These are phyloP conservation scores for Boletus patriciae DNA, from an alignment of 768 basidiomycete species.

Conservation along the genomic window DNA sequence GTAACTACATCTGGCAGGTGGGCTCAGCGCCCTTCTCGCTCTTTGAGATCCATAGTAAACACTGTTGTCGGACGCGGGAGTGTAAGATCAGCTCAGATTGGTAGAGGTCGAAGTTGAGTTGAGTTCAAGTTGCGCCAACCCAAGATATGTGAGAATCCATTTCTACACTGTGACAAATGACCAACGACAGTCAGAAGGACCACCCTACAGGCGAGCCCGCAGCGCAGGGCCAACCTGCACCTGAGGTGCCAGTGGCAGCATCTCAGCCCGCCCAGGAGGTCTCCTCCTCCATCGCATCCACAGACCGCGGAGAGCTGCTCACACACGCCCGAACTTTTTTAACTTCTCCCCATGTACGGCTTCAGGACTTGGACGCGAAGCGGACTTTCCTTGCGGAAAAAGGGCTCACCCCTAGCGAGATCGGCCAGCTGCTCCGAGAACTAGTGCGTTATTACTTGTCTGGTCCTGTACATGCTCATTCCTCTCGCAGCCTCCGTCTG, in stretches of 20 bases:
- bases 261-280: constrained; percentile 3
- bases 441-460: constrained; percentile 40
- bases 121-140: neutral
- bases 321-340: constrained; percentile 64
- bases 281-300: neutral
- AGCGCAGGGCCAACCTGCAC: neutral
- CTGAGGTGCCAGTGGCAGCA: neutral
- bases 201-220: neutral
- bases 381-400: constrained; percentile 68
- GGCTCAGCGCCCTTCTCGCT: no score
- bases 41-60: no score
- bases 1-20: no score
- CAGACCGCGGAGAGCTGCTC: constrained; percentile 45
- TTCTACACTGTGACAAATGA: constrained; percentile 10
- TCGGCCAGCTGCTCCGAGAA: constrained; percentile 57
- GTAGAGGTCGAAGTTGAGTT: no score
- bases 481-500: constrained; percentile 38
- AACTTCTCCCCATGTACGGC: constrained; percentile 59
- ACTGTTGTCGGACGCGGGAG: no score
- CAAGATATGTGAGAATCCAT: no score
- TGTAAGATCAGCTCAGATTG: no score
- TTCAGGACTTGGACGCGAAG: constrained; percentile 57
- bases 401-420: constrained; percentile 61
- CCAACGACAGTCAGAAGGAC: constrained; percentile 12
- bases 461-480: constrained; percentile 7